A percentile compares a stretch with the other conserved stretches of the same genome.
Evolutionary conservation across 139 green algal genomes (phyloP).

Genomic region (Chlorella sp.): DNA sequence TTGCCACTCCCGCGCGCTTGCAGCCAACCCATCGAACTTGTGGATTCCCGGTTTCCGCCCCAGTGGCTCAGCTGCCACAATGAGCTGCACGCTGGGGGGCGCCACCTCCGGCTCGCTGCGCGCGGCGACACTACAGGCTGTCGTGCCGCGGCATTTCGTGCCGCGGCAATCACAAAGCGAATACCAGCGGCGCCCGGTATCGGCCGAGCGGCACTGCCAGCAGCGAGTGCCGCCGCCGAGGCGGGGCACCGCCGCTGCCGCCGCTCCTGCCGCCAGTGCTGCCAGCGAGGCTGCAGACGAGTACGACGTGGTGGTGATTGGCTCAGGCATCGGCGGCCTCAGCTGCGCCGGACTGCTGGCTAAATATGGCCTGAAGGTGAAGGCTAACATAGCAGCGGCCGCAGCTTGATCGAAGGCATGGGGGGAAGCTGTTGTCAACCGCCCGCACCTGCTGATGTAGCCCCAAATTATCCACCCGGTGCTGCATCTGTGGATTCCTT

Average conservation of each 20-base stretch:
- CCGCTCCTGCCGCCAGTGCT: background rate
- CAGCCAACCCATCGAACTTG: too few species aligned
- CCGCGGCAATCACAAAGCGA: background rate
- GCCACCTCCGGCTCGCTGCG: background rate
- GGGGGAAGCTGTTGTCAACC: background rate
- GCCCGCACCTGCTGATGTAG: background rate
- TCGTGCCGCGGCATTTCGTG: background rate
- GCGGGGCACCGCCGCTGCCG: background rate
- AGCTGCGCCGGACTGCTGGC: constrained; percentile 83
- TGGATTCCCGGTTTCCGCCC: too few species aligned
- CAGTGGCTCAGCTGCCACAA: background rate
- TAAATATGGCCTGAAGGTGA: constrained; percentile 75
- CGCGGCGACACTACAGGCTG: background rate
- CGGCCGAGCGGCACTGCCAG: background rate
- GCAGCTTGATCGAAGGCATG: background rate
- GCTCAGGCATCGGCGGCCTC: constrained; percentile 64
- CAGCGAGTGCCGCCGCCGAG: background rate
- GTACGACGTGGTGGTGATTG: constrained; percentile 81
- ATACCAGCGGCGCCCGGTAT: background rate
- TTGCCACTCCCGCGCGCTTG: too few species aligned
- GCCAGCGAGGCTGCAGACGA: constrained; percentile 19
- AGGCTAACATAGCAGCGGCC: background rate
- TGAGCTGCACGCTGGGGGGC: background rate
- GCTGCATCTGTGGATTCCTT: background rate
- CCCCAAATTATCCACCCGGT: background rate